Evolutionary conservation across 768 basidiomycete species (phyloP).

Genomic region (Lepiota brunneoincarnata): DNA sequence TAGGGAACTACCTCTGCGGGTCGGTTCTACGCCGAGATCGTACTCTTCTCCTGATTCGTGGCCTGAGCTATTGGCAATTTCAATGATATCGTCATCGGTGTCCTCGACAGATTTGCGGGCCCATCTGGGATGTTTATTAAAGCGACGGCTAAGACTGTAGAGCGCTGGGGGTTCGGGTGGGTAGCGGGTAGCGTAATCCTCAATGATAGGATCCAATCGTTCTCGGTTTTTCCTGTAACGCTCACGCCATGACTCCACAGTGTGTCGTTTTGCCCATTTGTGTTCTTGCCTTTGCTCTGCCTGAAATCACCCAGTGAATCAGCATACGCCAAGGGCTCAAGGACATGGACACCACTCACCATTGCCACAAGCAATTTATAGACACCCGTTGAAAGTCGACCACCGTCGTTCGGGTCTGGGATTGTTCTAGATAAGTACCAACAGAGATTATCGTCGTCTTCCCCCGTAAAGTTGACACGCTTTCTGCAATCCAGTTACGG

Average conservation of each 20-base stretch:
- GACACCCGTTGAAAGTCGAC: constrained; percentile 33
- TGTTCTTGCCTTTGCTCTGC: constrained; percentile 19
- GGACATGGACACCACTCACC: constrained; percentile 22
- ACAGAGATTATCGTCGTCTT: constrained; percentile 38
- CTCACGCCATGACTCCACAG: constrained; percentile 45
- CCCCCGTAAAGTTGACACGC: constrained; percentile 29
- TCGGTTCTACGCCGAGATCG: neutral
- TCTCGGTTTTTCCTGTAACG: constrained; percentile 39
- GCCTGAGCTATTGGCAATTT: constrained; percentile 6
- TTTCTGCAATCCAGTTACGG: constrained; percentile 5
- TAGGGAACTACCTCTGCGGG: neutral
- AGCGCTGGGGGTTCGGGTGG: constrained; percentile 19
- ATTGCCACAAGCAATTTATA: constrained; percentile 29
- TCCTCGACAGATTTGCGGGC: neutral
- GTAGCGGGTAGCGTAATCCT: constrained; percentile 19
- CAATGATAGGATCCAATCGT: constrained; percentile 34
- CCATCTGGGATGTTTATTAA: constrained; percentile 13
- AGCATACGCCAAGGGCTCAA: neutral
- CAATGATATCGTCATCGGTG: constrained; percentile 9
- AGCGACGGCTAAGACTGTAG: constrained; percentile 20
- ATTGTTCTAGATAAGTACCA: constrained; percentile 32
- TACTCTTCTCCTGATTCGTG: constrained; percentile 1
- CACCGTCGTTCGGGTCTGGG: constrained; percentile 34
- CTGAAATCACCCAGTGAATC: constrained; percentile 11
- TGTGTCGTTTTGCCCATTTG: constrained; percentile 40